Conservation (phyloP, 169 alveolate genomes). For the Cardiosporidium cionae region DNA sequence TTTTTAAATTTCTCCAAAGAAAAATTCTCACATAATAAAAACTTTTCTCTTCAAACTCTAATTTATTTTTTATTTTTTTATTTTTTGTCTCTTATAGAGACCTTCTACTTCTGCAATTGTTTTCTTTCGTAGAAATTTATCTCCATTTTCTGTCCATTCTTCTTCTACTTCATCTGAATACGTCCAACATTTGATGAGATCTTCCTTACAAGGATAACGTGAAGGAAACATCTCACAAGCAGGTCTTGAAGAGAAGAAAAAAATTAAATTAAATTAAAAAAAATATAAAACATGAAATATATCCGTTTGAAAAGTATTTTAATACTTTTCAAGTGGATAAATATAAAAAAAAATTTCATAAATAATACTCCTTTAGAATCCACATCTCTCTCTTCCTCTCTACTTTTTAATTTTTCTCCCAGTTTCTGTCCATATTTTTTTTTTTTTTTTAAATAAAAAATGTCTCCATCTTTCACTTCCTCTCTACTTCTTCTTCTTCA, state of each 20-base stretch:
- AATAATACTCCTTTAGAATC: not conserved
- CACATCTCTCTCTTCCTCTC: not conserved
- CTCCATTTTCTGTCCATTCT: not conserved
- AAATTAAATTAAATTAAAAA: not conserved
- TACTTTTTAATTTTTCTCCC: not conserved
- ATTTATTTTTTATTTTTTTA: too few relatives aligned
- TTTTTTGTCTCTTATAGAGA: slow-evolving; percentile 8
- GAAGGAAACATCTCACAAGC: slow-evolving; percentile 45
- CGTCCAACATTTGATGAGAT: slow-evolving; percentile 46
- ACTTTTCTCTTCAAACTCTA: too few relatives aligned
- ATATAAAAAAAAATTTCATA: not conserved
- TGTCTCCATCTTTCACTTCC: too few relatives aligned
- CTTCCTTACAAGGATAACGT: slow-evolving; percentile 50
- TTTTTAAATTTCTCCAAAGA: too few relatives aligned
- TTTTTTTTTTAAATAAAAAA: too few relatives aligned
- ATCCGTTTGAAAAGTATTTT: too few relatives aligned
- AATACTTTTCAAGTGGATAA: too few relatives aligned
- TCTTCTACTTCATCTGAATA: slow-evolving; percentile 25
- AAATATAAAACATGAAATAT: not conserved
- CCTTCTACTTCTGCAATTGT: slow-evolving; percentile 35
- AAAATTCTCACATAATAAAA: too few relatives aligned
- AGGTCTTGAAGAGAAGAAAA: slow-evolving; percentile 9
- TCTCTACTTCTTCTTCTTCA: too few relatives aligned
- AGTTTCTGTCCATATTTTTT: too few relatives aligned
- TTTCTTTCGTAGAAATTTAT: slow-evolving; percentile 3